A percentile compares a stretch with the other conserved stretches of the same genome.
Conservation (phyloP, 495 filamentous ascomycete species). For the Aspergillus kassunensis region DNA sequence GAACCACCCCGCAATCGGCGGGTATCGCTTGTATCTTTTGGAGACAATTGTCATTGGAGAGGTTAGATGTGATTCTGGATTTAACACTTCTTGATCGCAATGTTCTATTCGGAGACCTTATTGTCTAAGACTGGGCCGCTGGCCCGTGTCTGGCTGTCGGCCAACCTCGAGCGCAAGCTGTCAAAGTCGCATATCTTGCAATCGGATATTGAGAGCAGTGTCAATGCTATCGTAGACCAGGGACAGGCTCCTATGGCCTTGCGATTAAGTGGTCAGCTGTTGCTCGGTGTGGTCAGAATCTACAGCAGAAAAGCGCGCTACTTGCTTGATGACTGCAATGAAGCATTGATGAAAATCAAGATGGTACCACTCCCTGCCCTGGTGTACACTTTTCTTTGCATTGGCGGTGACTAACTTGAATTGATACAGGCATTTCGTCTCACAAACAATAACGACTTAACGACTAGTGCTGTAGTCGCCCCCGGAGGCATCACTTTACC, state of each 20-base stretch:
- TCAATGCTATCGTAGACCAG: constrained; percentile 88
- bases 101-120: constrained; percentile 98
- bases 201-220: constrained; percentile 87
- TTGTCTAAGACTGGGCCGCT: constrained; percentile 94
- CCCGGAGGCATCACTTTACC: constrained; percentile 71
- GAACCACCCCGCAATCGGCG: constrained; percentile 40
- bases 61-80: constrained; percentile 9
- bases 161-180: constrained; percentile 95
- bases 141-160: constrained; percentile 96
- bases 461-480: constrained; percentile 59
- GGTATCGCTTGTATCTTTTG: constrained; percentile 23
- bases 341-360: constrained; percentile 95
- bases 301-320: constrained; percentile 97
- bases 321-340: constrained; percentile 93
- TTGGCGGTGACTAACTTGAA: constrained; percentile 32
- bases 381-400: too few relatives aligned
- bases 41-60: not conserved
- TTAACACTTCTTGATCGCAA: constrained; percentile 38
- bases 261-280: constrained; percentile 86
- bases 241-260: constrained; percentile 94
- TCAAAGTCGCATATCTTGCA: constrained; percentile 92
- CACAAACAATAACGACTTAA: constrained; percentile 74
- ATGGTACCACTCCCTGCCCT: constrained; percentile 74
- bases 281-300: constrained; percentile 93
- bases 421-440: constrained; percentile 65